Evolutionary conservation across 768 basidiomycete species (phyloP), one percentile per base, ranked within the genome.

Genomic region (Dictyophora rubrovolvata): DNA sequence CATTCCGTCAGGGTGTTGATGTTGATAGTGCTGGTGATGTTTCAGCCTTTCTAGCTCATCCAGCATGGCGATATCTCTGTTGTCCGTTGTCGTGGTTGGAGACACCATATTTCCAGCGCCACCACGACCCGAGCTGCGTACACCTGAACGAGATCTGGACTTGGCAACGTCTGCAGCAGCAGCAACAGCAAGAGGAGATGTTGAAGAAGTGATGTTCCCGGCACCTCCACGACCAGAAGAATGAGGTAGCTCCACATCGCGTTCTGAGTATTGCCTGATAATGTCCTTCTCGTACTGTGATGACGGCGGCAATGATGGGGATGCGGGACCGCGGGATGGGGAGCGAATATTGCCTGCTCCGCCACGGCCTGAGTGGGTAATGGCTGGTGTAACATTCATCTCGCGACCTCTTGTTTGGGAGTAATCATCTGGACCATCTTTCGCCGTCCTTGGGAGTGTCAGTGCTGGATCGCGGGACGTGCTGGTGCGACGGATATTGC

Each of bases 321-420:
- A 58, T 53, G 60, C 70, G 12, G 55, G 65, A 22, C 83, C 84
- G 36, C 83, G 80, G 21, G 88, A 89, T 0, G 84, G 84, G 1
- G 89, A 86, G 59, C 87, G 83, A 54, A 93, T 83, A 76, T 94
- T 94, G 9, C 91, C 92, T 8, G 79, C 79, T 16, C 92, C 92
- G 23, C 92, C 91, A 54, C 90, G 82, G 11, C 92, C 92, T 48
- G 71, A 68, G 63, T 73, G 72, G 37, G 67, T 71, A 17, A 72
- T 14, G 10, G 23, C 34, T 35, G 42, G 55, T 14, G 33, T 37
- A 36, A 56, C 53, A n/a, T 18, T 46, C 12, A 50, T 21, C 28
- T 52, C 53, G 56, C 87, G 77, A 0, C 88, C 87, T 54, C 86
- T 78, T 17, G 81, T 76, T 53, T 60, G 63, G 2, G 79, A 79